Conservation (phyloP, 345 rosid species). For the Eucalyptus polyanthemos region DNA sequence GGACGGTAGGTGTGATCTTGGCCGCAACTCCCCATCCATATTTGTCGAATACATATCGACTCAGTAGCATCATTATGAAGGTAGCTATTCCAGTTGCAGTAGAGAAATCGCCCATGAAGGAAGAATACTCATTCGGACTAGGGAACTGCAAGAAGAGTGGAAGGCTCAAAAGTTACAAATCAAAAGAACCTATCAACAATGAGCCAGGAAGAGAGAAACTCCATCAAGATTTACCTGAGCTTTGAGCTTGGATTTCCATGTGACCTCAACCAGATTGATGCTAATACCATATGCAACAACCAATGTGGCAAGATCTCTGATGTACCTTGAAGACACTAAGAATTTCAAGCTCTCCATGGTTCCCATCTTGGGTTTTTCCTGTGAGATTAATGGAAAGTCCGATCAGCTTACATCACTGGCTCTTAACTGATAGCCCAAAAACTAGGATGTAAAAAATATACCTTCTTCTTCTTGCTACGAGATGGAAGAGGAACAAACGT, state of each 20-base stretch:
- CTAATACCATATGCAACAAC: conserved; percentile 98
- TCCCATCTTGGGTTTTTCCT: conserved; percentile 88
- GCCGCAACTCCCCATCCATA: conserved; percentile 99
- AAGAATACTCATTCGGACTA: conserved; percentile 90
- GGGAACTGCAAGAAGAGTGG: conserved; percentile 49
- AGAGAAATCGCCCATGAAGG: conserved; percentile 98
- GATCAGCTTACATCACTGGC: neutral
- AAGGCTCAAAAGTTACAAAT: neutral
- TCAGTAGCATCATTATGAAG: conserved; percentile 95
- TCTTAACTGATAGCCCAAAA: neutral
- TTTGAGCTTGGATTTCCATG: conserved; percentile 99
- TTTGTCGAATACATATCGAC: conserved; percentile 72
- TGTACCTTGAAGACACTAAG: conserved; percentile 78
- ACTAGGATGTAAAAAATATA: neutral
- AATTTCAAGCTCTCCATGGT: conserved; percentile 98
- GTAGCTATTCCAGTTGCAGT: conserved; percentile 91
- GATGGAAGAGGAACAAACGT: conserved; percentile 67
- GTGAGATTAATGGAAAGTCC: neutral
- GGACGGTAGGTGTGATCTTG: conserved; percentile 78
- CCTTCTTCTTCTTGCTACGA: conserved; percentile 98
- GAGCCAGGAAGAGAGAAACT: neutral
- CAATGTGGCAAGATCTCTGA: conserved; percentile 88
- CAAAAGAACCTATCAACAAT: neutral
- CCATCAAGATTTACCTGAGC: conserved; percentile 53
- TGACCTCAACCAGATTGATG: conserved; percentile 96